Evolutionary conservation across 1,284 basidiomycete genomes (phyloP).

Genomic region (Ceratobasidium sp.): DNA sequence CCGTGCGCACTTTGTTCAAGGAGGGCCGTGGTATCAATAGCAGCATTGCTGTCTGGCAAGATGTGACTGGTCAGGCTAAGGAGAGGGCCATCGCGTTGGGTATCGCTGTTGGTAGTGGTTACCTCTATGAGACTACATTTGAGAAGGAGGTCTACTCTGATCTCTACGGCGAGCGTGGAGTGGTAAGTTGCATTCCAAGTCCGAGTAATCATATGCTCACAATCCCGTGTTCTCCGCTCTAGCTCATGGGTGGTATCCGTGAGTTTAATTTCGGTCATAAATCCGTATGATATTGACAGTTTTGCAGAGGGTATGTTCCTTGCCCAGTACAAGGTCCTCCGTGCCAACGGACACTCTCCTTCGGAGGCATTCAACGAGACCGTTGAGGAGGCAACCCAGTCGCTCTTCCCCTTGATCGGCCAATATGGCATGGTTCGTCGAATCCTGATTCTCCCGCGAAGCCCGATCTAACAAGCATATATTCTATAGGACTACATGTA

Average conservation of each 20-base stretch:
- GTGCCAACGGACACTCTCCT: constrained; percentile 96
- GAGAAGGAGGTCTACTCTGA: constrained; percentile 99
- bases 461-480: not conserved
- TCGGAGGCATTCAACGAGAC: constrained; percentile 99
- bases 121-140: constrained; percentile 98
- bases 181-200: constrained; percentile 65
- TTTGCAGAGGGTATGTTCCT: constrained; percentile 93
- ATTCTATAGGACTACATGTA: constrained; percentile 95
- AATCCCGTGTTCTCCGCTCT: no score
- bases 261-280: constrained; percentile 53
- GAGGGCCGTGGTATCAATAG: constrained; percentile 99
- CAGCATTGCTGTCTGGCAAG: constrained; percentile 87
- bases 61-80: constrained; percentile 96
- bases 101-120: constrained; percentile 95
- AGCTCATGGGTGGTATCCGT: constrained; percentile 99
- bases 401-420: constrained; percentile 96
- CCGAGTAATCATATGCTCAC: constrained; percentile 45
- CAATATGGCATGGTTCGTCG: constrained; percentile 76
- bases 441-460: not conserved
- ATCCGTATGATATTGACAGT: constrained; percentile 44
- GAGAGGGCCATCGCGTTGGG: constrained; percentile 97
- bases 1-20: constrained; percentile 99
- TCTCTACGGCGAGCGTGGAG: constrained; percentile 99
- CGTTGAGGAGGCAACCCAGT: constrained; percentile 98
- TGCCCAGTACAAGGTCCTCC: constrained; percentile 98